phyloP scores from a whole-genome alignment of 2,329 filamentous ascomycete genomes.

The Metarhizium humberi region DNA sequence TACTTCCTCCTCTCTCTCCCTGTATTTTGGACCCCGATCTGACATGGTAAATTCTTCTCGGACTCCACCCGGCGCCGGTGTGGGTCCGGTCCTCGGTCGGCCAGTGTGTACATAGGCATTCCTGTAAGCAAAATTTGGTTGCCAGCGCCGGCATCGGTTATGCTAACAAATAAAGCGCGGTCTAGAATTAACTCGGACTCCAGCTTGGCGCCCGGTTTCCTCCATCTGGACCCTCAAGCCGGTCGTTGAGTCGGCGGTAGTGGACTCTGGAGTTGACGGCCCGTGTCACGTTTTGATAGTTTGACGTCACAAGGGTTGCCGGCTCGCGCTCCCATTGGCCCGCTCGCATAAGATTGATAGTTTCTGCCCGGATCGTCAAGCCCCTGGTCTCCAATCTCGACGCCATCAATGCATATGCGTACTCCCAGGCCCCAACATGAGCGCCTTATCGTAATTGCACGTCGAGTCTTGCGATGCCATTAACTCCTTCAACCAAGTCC shows the following conservation, averaged over 20 bases:
- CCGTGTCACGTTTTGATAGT: not conserved
- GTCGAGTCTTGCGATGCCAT: slow-evolving; percentile 27
- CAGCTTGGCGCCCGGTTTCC: not conserved
- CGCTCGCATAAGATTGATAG: not conserved
- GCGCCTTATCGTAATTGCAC: slow-evolving; percentile 20
- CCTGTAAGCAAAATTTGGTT: no score
- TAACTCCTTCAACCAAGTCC: slow-evolving; percentile 25
- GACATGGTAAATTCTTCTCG: no score
- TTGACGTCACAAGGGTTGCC: not conserved
- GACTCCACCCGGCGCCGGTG: no score
- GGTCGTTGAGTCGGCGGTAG: no score
- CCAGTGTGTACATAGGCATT: no score
- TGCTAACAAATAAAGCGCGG: not conserved
- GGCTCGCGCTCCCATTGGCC: not conserved
- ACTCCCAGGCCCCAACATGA: no score
- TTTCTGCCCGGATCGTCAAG: not conserved
- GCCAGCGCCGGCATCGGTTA: not conserved
- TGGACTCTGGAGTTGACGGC: not conserved
- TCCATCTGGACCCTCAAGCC: not conserved
- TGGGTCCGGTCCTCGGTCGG: no score
- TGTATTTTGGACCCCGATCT: no score
- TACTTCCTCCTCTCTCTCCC: no score
- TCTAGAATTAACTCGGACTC: not conserved
- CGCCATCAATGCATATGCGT: not conserved
- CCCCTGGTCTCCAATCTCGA: not conserved